phyloP scores from a whole-genome alignment of 345 rosid species.

The Erucastrum elatum region DNA sequence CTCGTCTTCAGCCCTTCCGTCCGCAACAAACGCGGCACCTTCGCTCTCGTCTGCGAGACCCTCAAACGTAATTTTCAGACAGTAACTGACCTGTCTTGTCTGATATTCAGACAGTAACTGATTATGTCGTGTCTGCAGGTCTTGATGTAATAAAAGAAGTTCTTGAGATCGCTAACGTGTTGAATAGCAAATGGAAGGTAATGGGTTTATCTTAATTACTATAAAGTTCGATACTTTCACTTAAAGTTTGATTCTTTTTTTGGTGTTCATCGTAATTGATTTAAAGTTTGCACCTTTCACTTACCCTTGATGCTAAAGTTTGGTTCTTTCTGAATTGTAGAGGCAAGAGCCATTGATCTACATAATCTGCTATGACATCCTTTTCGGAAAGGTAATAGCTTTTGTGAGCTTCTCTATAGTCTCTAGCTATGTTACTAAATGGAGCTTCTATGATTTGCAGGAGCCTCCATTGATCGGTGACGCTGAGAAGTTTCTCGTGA shows the following conservation, averaged over 20 bases:
- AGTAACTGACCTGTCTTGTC: background rate
- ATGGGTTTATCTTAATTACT: background rate
- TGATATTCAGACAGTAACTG: background rate
- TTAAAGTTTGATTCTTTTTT: background rate
- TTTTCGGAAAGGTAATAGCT: conserved; percentile 70
- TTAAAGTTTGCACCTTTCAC: background rate
- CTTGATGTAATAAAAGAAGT: conserved; percentile 65
- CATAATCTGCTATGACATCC: conserved; percentile 66
- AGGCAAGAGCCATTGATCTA: conserved; percentile 71
- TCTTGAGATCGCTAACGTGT: conserved; percentile 53
- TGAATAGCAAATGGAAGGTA: conserved; percentile 87
- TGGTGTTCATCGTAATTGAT: background rate
- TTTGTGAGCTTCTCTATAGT: background rate
- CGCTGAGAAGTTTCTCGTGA: conserved; percentile 72
- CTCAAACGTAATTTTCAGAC: conserved; percentile 60
- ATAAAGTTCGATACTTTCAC: background rate
- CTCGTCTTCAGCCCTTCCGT: conserved; percentile 80
- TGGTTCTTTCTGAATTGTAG: conserved; percentile 46
- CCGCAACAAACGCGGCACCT: conserved; percentile 80
- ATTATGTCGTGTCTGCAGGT: conserved; percentile 46
- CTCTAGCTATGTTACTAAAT: conserved; percentile 8
- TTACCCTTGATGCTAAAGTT: background rate
- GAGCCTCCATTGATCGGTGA: conserved; percentile 61
- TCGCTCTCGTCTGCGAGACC: conserved; percentile 92
- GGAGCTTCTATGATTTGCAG: conserved; percentile 39